Evolutionary conservation across 306 rosid genomes (phyloP).

Genomic region (Glycine soja): DNA sequence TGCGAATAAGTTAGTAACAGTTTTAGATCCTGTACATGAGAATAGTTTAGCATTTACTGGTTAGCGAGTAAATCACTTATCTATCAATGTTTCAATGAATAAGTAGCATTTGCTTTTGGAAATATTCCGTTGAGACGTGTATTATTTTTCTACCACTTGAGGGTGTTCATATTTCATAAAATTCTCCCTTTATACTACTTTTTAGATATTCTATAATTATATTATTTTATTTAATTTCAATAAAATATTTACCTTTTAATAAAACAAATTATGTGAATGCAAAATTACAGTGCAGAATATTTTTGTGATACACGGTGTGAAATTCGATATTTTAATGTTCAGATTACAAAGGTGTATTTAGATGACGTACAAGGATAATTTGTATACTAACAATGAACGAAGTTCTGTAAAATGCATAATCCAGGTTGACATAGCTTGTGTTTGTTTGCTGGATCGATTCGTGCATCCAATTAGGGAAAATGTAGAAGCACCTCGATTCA

Average conservation of each 20-base stretch:
- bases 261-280: not conserved
- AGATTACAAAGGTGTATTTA: too few species aligned
- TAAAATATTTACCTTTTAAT: not conserved
- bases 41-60: not conserved
- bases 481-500: not conserved
- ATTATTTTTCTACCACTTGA: too few species aligned
- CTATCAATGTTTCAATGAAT: not conserved
- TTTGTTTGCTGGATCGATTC: not conserved
- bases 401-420: not conserved
- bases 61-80: not conserved
- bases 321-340: too few species aligned
- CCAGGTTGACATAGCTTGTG: not conserved
- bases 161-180: too few species aligned
- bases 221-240: not conserved
- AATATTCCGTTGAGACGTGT: too few species aligned
- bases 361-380: too few species aligned
- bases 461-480: not conserved
- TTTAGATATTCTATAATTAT: too few species aligned
- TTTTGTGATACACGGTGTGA: not conserved
- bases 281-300: too few species aligned
- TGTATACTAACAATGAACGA: not conserved
- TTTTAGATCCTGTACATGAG: conserved; percentile 9
- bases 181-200: too few species aligned
- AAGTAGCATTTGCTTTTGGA: too few species aligned
- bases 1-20: conserved; percentile 17